Conservation (phyloP, 208 protist species). For the Wallacemonas sp. region DNA sequence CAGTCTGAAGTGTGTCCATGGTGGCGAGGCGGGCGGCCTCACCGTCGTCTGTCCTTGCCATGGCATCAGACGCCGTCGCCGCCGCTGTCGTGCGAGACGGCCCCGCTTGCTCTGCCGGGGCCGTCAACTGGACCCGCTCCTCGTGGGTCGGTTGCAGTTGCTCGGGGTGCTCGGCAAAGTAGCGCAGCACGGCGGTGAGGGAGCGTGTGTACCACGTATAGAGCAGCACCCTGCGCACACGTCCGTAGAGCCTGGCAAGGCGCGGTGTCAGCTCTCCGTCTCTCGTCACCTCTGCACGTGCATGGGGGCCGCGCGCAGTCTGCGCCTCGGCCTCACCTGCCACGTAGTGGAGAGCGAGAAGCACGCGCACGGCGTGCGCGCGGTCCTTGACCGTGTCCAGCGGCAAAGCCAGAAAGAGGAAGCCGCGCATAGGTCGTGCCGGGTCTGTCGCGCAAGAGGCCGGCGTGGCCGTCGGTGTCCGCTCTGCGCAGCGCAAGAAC, state of each 20-base stretch:
- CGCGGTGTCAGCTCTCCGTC: too few relatives aligned
- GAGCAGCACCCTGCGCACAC: conserved; percentile 8
- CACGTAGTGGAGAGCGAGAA: conserved; percentile 9
- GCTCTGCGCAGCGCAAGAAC: conserved; percentile 10
- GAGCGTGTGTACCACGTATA: conserved; percentile 19
- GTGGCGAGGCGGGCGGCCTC: background rate
- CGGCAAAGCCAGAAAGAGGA: conserved; percentile 26
- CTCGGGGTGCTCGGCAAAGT: conserved; percentile 19
- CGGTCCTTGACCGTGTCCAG: conserved; percentile 4
- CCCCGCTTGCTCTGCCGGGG: background rate
- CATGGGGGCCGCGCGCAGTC: too few relatives aligned
- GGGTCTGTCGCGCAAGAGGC: background rate
- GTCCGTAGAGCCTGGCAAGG: conserved; percentile 13
- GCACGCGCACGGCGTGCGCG: conserved; percentile 18
- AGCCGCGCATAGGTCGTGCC: background rate
- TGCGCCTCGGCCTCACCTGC: background rate
- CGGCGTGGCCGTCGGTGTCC: background rate
- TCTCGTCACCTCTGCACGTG: too few relatives aligned
- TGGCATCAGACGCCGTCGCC: background rate
- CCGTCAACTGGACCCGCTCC: background rate
- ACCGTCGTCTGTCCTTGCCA: background rate
- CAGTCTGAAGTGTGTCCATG: background rate
- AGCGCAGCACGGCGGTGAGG: conserved; percentile 21
- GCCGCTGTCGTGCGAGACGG: background rate
- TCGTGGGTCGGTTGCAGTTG: conserved; percentile 17